phyloP scores from a whole-genome alignment of 257 asterid genomes.

The Nicotiana otophora region DNA sequence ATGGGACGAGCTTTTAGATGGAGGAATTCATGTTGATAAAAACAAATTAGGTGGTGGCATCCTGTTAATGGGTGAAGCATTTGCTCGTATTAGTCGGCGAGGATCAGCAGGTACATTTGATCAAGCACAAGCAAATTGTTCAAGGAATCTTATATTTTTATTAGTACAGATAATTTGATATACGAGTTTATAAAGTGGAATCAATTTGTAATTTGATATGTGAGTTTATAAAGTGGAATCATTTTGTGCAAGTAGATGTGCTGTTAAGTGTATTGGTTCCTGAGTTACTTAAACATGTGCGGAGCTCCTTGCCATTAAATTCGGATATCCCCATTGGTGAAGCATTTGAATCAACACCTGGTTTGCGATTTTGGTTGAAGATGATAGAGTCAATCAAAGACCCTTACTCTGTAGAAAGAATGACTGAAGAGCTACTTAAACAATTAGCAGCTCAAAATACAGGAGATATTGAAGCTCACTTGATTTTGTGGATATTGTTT shows the following conservation, averaged over 20 bases:
- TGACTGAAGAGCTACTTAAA: constrained; percentile 77
- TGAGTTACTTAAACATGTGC: constrained; percentile 45
- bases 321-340: constrained; percentile 30
- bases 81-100: constrained; percentile 83
- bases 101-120: constrained; percentile 71
- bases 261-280: constrained; percentile 64
- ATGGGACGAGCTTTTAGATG: constrained; percentile 44
- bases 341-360: constrained; percentile 49
- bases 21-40: constrained; percentile 24
- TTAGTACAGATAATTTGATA: neutral
- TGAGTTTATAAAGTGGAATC: constrained; percentile 10
- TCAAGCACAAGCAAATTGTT: constrained; percentile 14
- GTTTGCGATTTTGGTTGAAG: constrained; percentile 64
- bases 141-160: neutral
- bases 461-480: constrained; percentile 70
- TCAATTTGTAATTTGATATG: neutral
- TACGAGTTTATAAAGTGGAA: constrained; percentile 10
- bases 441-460: constrained; percentile 59
- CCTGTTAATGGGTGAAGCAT: constrained; percentile 61
- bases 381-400: constrained; percentile 76
- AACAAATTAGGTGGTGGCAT: constrained; percentile 30
- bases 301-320: constrained; percentile 36
- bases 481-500: constrained; percentile 82
- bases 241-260: constrained; percentile 45
- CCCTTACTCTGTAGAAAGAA: constrained; percentile 79